Evolutionary conservation across 2,329 filamentous ascomycete species (phyloP).

Genomic region (Elsinoe necatrix): DNA sequence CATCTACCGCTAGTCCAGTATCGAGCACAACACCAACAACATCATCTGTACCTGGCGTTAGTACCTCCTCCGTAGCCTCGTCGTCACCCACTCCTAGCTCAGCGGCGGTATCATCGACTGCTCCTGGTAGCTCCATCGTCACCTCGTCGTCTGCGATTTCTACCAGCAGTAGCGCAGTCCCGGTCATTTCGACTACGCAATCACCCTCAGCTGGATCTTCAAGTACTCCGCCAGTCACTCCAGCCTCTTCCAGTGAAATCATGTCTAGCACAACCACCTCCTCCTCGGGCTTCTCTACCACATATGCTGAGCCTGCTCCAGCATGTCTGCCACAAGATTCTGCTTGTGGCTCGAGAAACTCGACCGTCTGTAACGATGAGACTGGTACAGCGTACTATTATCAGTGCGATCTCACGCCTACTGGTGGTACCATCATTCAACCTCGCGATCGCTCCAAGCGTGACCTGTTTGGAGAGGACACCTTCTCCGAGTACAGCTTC

Average conservation of each 20-base stretch:
- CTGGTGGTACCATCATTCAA: conserved; percentile 8
- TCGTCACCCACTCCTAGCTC: background rate
- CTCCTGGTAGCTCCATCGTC: too few species aligned
- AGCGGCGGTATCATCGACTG: background rate
- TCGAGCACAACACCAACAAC: background rate
- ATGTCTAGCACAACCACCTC: conserved; percentile 3
- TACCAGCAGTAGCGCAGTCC: background rate
- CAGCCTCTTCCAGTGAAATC: background rate
- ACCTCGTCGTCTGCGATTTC: background rate
- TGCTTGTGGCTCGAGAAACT: conserved; percentile 6
- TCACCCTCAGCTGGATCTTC: background rate
- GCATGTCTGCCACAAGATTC: background rate
- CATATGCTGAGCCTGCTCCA: background rate
- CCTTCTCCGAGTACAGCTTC: background rate
- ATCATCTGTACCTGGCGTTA: background rate
- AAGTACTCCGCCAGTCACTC: background rate
- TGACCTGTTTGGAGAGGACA: background rate
- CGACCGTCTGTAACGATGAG: conserved; percentile 9
- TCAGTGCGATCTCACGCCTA: conserved; percentile 11
- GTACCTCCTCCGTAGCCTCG: background rate
- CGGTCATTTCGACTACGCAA: background rate
- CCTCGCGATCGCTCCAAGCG: conserved; percentile 6
- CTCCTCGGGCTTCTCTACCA: background rate
- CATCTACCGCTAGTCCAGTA: background rate
- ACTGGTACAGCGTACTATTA: conserved; percentile 14